Percentiles rank a stretch among this genome's conserved stretches.
phyloP scores from a whole-genome alignment of 2,329 filamentous ascomycete species.

The Chaetomiaceae sp. region DNA sequence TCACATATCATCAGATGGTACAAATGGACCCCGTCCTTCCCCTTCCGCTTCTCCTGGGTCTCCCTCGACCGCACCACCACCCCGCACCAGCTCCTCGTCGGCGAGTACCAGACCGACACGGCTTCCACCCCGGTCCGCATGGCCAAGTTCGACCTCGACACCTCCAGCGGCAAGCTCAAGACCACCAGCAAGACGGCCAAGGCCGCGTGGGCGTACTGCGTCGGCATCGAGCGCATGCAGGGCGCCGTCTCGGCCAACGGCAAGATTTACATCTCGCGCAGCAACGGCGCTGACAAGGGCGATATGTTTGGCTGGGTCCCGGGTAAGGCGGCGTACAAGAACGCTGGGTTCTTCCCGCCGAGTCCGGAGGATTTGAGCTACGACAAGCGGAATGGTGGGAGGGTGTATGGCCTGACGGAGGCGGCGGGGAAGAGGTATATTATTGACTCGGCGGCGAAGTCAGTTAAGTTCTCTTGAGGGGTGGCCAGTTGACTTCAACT shows the following conservation, averaged over 20 bases:
- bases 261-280: conserved; percentile 33
- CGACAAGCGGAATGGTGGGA: conserved; percentile 25
- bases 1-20: not conserved
- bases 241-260: conserved; percentile 32
- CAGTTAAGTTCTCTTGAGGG: conserved; percentile 11
- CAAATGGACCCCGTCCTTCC: conserved; percentile 25
- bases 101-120: conserved; percentile 31
- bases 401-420: conserved; percentile 22
- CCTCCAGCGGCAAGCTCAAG: conserved; percentile 27
- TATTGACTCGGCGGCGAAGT: not conserved
- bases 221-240: conserved; percentile 32
- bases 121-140: conserved; percentile 30
- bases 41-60: conserved; percentile 34
- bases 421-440: conserved; percentile 7
- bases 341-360: conserved; percentile 25
- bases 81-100: conserved; percentile 33
- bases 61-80: conserved; percentile 35
- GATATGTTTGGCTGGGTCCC: conserved; percentile 34
- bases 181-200: conserved; percentile 21
- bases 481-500: too few relatives aligned
- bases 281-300: conserved; percentile 29
- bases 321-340: conserved; percentile 25
- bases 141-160: conserved; percentile 32
- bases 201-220: conserved; percentile 32
- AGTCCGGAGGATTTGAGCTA: conserved; percentile 34